Percentiles rank a stretch among this genome's conserved stretches.
Conservation (phyloP, 208 protist genomes). For the Acanthamoeba castellanii region DNA sequence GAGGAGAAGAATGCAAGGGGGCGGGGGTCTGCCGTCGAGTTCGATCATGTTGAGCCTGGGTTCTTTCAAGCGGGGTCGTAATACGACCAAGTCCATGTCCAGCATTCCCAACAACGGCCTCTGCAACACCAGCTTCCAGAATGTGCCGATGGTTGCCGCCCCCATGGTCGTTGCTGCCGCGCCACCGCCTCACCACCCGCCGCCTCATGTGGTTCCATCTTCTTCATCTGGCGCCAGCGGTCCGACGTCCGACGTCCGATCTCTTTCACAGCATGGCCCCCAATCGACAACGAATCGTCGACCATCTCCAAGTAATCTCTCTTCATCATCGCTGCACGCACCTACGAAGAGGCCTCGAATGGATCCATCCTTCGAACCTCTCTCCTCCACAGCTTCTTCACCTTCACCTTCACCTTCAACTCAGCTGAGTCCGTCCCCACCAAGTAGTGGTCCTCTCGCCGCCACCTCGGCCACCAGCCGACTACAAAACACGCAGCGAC, state of each 20-base stretch:
- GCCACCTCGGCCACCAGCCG: background rate
- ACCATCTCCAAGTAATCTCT: too few species aligned
- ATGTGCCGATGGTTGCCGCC: background rate
- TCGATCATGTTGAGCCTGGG: constrained; percentile 50
- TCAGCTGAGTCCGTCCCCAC: background rate
- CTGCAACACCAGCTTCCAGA: constrained; percentile 36
- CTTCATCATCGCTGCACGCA: too few species aligned
- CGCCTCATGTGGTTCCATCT: background rate
- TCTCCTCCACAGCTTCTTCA: background rate
- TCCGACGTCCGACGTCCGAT: too few species aligned
- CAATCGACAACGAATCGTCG: background rate
- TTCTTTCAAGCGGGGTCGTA: constrained; percentile 52
- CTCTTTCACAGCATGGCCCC: background rate
- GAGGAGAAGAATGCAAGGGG: constrained; percentile 23
- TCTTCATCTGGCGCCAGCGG: background rate
- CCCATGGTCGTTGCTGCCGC: background rate
- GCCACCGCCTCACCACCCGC: background rate
- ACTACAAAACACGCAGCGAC: background rate
- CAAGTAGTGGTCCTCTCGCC: too few species aligned
- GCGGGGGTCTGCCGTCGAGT: background rate
- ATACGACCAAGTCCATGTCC: constrained; percentile 27
- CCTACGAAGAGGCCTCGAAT: too few species aligned
- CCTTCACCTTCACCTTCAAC: background rate
- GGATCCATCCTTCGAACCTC: too few species aligned
- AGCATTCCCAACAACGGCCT: constrained; percentile 65